Conservation (phyloP, 495 filamentous ascomycete genomes). For the Aspergillus taichungensis region DNA sequence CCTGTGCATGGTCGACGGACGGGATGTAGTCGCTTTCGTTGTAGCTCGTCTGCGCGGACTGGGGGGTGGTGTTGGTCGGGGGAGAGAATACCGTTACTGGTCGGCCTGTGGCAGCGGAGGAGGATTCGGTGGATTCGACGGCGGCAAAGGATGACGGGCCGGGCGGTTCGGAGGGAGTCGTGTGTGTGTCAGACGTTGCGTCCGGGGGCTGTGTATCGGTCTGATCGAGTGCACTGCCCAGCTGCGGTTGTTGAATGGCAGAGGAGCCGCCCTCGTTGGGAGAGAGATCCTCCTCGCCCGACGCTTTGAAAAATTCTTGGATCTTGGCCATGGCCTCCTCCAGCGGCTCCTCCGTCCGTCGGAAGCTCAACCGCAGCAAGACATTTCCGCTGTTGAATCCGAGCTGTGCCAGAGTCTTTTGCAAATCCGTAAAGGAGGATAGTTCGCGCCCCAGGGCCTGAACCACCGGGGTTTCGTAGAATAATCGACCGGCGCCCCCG, state of each 20-base stretch:
- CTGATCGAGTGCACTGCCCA: constrained; percentile 12
- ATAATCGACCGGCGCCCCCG: constrained; percentile 62
- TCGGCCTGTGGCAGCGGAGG: constrained; percentile 21
- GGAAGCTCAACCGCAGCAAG: constrained; percentile 68
- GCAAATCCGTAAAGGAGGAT: constrained; percentile 65
- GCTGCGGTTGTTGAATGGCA: constrained; percentile 6
- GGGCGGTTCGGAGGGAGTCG: constrained; percentile 13
- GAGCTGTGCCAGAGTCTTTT: constrained; percentile 79
- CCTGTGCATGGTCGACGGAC: constrained; percentile 74
- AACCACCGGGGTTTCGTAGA: constrained; percentile 80
- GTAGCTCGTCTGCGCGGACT: constrained; percentile 54
- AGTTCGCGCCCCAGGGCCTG: constrained; percentile 72
- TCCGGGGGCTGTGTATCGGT: constrained; percentile 2
- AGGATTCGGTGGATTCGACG: constrained; percentile 10
- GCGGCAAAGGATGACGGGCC: constrained; percentile 12
- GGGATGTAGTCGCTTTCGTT: constrained; percentile 73
- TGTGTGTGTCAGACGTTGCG: constrained; percentile 2
- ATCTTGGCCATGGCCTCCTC: constrained; percentile 83
- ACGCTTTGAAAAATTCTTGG: constrained; percentile 52
- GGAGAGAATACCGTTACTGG: constrained; percentile 67
- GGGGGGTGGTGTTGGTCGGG: constrained; percentile 61
- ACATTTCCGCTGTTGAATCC: constrained; percentile 77
- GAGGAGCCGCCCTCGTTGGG: constrained; percentile 5
- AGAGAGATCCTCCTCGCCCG: constrained; percentile 21
- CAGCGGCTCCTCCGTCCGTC: constrained; percentile 63